Evolutionary conservation across 345 rosid genomes (phyloP).

Genomic region (Raphanus raphanistrum): DNA sequence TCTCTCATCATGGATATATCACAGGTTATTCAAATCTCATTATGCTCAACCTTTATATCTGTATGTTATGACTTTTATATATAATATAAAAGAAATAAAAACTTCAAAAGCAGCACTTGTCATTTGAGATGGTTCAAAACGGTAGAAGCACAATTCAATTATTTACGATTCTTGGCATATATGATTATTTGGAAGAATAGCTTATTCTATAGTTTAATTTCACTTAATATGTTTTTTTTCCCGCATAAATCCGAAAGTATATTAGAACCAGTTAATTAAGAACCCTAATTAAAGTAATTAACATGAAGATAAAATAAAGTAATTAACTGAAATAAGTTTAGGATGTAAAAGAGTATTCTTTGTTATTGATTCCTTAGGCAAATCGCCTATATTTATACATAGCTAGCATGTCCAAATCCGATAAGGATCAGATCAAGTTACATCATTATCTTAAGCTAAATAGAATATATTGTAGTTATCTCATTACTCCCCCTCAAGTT

Average conservation of each 20-base stretch:
- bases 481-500: too few relatives aligned
- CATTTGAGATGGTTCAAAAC: background rate
- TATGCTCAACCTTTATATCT: background rate
- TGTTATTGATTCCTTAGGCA: too few relatives aligned
- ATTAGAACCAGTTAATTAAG: background rate
- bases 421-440: too few relatives aligned
- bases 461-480: too few relatives aligned
- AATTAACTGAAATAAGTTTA: too few relatives aligned
- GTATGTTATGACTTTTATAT: background rate
- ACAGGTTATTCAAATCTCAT: background rate
- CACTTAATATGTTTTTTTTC: background rate
- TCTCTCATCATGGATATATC: background rate
- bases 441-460: too few relatives aligned
- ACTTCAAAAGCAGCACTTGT: background rate
- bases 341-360: too few relatives aligned
- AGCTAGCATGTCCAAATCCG: too few relatives aligned
- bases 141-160: background rate
- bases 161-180: background rate
- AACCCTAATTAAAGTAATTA: background rate
- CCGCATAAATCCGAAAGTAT: background rate
- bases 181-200: conserved; percentile 7
- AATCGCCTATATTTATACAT: too few relatives aligned
- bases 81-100: background rate
- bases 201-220: background rate
- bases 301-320: background rate